Conservation (phyloP, 2,329 filamentous ascomycete genomes). For the Bipolaris cookei region DNA sequence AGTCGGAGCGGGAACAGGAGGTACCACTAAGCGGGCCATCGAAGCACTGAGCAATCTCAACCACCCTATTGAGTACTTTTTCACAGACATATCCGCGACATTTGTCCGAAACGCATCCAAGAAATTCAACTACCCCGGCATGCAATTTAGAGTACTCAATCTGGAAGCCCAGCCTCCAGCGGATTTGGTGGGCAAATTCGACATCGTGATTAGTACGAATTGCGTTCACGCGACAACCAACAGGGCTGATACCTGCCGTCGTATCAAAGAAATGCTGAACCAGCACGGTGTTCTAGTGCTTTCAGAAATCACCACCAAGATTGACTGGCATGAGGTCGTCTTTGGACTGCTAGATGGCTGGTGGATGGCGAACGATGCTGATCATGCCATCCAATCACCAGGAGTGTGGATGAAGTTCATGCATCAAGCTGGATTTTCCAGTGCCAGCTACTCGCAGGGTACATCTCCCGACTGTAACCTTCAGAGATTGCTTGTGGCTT, state of each 20-base stretch:
- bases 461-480: conserved; percentile 8
- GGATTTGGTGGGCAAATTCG: conserved; percentile 10
- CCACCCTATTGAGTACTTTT: conserved; percentile 45
- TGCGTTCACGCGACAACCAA: conserved; percentile 33
- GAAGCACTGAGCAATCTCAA: conserved; percentile 10
- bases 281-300: conserved; percentile 22
- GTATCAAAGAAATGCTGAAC: conserved; percentile 17
- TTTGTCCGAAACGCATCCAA: conserved; percentile 47
- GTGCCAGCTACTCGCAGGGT: conserved; percentile 12
- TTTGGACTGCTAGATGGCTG: conserved; percentile 35
- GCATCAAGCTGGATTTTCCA: conserved; percentile 14
- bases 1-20: conserved; percentile 50
- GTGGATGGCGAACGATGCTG: conserved; percentile 27
- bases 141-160: conserved; percentile 44
- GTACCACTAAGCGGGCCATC: conserved; percentile 39
- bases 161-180: conserved; percentile 22
- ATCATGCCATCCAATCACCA: conserved; percentile 12
- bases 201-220: conserved; percentile 26
- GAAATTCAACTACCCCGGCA: conserved; percentile 35
- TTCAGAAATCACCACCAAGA: conserved; percentile 19
- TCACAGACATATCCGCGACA: conserved; percentile 50
- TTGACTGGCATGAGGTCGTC: conserved; percentile 27
- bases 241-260: conserved; percentile 3
- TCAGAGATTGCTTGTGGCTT: conserved; percentile 10
- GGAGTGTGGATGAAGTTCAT: conserved; percentile 15